These are phyloP conservation scores for Botrytis elliptica DNA, from an alignment of 2,329 filamentous ascomycete genomes.

Conservation along the genomic window DNA sequence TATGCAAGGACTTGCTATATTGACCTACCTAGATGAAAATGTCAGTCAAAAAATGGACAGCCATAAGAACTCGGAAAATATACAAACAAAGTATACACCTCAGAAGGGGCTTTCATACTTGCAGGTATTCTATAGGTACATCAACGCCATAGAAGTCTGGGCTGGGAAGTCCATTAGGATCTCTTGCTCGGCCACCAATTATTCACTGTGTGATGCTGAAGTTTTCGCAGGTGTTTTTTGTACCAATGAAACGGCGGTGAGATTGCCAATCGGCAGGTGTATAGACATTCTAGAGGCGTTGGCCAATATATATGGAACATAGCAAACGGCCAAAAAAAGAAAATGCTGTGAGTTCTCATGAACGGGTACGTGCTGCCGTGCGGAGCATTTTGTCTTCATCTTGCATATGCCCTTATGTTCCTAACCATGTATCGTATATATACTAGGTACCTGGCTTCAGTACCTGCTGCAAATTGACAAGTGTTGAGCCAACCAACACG, in stretches of 20 bases:
- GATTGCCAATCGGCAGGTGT: not conserved
- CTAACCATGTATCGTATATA: not conserved
- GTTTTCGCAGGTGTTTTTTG: not conserved
- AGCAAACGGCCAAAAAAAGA: not conserved
- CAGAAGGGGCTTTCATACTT: not conserved
- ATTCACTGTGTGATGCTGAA: not conserved
- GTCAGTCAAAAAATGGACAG: not conserved
- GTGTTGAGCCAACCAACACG: no score
- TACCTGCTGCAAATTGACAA: not conserved
- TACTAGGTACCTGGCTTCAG: not conserved
- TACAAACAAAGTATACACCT: not conserved
- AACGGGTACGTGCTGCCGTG: not conserved
- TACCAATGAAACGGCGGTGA: not conserved
- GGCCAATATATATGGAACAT: not conserved
- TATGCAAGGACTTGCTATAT: not conserved
- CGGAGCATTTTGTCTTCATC: not conserved
- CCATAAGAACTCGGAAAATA: not conserved
- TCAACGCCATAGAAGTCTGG: not conserved
- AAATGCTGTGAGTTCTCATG: not conserved
- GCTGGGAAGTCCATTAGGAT: not conserved
- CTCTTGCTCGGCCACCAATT: constrained; percentile 1
- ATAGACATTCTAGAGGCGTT: not conserved
- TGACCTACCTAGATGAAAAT: not conserved
- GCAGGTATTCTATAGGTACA: not conserved
- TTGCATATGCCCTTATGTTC: not conserved